Conservation (phyloP, 1,284 basidiomycete genomes). For the Ganoderma lingzhi region DNA sequence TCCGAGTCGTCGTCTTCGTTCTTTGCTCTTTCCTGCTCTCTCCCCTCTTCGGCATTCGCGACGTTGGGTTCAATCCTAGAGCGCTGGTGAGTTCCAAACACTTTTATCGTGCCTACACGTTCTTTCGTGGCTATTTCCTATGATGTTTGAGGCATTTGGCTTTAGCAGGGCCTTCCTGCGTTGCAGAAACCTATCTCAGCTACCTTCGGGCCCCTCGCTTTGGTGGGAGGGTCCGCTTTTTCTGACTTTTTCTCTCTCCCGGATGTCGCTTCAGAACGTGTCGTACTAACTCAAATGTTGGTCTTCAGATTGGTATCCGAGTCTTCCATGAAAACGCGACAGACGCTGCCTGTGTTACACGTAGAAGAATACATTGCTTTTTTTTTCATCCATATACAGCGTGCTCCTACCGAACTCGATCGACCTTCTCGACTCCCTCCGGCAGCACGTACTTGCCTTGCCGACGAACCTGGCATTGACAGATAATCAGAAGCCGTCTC, state of each 20-base stretch:
- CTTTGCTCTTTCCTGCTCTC: constrained; percentile 1
- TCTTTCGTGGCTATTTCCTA: constrained; percentile 36
- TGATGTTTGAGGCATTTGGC: constrained; percentile 95
- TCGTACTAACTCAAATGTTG: constrained; percentile 3
- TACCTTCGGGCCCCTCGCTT: constrained; percentile 62
- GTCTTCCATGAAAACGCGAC: background rate
- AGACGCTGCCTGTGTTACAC: background rate
- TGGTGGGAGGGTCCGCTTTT: constrained; percentile 48
- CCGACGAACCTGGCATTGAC: constrained; percentile 51
- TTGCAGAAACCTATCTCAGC: constrained; percentile 70
- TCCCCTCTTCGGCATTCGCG: background rate
- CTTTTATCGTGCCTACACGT: background rate
- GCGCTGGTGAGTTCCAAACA: background rate
- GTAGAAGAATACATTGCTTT: constrained; percentile 4
- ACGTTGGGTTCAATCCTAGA: background rate
- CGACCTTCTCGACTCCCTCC: constrained; percentile 52
- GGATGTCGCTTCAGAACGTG: background rate
- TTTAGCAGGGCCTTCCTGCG: constrained; percentile 71
- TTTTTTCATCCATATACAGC: background rate
- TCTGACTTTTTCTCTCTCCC: constrained; percentile 38
- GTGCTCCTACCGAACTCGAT: constrained; percentile 24
- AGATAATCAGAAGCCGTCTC: background rate
- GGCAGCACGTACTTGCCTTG: constrained; percentile 59
- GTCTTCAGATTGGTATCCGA: background rate
- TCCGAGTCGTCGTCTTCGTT: background rate